These are phyloP conservation scores for Calycina herbarum DNA, from an alignment of 2,329 filamentous ascomycete species.

Conservation along the genomic window DNA sequence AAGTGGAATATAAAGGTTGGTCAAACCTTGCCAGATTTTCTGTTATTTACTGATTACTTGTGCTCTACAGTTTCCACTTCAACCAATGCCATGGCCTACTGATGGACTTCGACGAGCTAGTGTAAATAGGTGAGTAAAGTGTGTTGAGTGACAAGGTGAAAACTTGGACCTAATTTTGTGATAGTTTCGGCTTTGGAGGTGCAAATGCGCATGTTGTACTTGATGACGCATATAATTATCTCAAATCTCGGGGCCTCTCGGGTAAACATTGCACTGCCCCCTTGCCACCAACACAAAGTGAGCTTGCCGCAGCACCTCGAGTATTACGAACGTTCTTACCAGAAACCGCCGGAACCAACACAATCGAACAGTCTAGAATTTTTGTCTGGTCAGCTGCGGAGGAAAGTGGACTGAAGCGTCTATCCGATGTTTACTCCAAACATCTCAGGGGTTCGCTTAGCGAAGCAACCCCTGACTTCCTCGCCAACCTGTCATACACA, in stretches of 20 bases:
- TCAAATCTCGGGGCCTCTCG: constrained; percentile 5
- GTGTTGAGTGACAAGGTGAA: background rate
- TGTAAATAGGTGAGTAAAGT: constrained; percentile 24
- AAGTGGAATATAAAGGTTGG: constrained; percentile 37
- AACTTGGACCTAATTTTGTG: background rate
- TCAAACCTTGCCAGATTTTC: background rate
- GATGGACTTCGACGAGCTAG: constrained; percentile 21
- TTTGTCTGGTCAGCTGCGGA: constrained; percentile 13
- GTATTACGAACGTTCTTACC: background rate
- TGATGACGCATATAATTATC: constrained; percentile 31
- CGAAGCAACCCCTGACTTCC: background rate
- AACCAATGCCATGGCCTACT: constrained; percentile 17
- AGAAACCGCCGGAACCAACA: background rate
- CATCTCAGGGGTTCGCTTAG: background rate
- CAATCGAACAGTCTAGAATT: background rate
- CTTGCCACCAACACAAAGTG: background rate
- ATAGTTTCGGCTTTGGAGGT: constrained; percentile 31
- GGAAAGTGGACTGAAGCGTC: constrained; percentile 5
- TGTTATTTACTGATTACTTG: background rate
- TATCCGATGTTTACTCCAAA: background rate
- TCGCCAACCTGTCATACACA: constrained; percentile 4
- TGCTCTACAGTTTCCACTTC: constrained; percentile 15
- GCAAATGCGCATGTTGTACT: constrained; percentile 26
- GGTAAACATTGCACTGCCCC: constrained; percentile 11
- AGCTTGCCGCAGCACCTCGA: background rate